Evolutionary conservation across 2,329 filamentous ascomycete species (phyloP).

Genomic region (Aspergillus jensenii): DNA sequence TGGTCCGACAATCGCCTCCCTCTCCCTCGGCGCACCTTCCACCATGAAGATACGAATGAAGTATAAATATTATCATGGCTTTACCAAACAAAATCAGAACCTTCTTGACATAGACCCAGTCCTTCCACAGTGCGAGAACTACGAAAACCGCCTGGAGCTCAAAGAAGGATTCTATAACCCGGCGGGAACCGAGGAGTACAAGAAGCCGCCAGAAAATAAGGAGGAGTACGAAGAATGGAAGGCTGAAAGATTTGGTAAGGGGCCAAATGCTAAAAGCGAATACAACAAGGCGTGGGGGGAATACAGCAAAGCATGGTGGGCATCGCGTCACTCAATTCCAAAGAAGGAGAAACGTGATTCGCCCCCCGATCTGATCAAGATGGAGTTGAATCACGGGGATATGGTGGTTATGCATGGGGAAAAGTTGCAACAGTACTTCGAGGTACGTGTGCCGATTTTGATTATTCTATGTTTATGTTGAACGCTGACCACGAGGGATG

Average conservation of each 20-base stretch:
- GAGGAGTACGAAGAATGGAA: too few species aligned
- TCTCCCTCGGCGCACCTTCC: conserved; percentile 54
- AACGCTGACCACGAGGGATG: not conserved
- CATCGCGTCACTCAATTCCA: conserved; percentile 23
- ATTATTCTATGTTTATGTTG: not conserved
- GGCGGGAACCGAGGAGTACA: conserved; percentile 24
- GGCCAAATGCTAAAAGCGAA: too few species aligned
- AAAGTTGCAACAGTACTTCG: conserved; percentile 55
- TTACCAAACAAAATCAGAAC: conserved; percentile 10
- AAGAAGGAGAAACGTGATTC: conserved; percentile 1
- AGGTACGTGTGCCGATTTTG: conserved; percentile 32
- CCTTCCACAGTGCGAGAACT: conserved; percentile 30
- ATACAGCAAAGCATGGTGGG: conserved; percentile 23
- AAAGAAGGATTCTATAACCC: conserved; percentile 20
- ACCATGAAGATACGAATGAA: conserved; percentile 59
- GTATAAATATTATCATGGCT: conserved; percentile 44
- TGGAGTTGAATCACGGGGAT: conserved; percentile 57
- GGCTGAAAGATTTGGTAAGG: too few species aligned
- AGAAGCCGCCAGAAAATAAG: not conserved
- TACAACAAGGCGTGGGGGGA: not conserved
- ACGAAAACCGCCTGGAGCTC: conserved; percentile 23
- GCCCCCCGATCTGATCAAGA: conserved; percentile 30
- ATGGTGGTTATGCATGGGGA: conserved; percentile 59
- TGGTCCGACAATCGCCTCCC: conserved; percentile 56
- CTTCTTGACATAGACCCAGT: conserved; percentile 31